These are phyloP conservation scores for Penicillium olsonii DNA, from an alignment of 2,329 filamentous ascomycete genomes.

Conservation along the genomic window DNA sequence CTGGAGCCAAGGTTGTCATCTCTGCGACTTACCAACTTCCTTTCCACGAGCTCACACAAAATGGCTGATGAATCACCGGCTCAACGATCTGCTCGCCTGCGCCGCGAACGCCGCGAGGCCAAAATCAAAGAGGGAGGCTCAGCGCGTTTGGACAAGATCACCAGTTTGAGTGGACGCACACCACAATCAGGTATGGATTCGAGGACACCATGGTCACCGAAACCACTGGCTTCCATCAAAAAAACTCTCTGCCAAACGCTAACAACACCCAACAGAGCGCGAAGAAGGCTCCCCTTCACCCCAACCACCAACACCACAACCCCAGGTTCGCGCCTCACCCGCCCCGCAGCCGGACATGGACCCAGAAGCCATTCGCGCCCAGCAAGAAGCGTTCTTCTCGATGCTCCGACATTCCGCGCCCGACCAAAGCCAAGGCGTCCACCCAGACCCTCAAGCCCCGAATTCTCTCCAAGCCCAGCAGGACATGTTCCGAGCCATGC, in stretches of 20 bases:
- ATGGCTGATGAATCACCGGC: slow-evolving; percentile 50
- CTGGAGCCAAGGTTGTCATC: too few species aligned
- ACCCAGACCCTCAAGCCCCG: slow-evolving; percentile 15
- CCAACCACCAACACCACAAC: slow-evolving; percentile 23
- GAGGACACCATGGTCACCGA: neutral
- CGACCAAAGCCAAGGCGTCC: slow-evolving; percentile 18
- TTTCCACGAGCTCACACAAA: neutral
- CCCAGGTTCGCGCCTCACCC: slow-evolving; percentile 21
- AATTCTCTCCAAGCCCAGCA: slow-evolving; percentile 36
- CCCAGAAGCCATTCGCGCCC: slow-evolving; percentile 38
- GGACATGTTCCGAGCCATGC: slow-evolving; percentile 44
- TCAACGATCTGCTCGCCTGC: slow-evolving; percentile 57
- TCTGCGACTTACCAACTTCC: neutral
- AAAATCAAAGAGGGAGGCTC: slow-evolving; percentile 62
- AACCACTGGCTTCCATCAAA: neutral
- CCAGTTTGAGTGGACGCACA: slow-evolving; percentile 57
- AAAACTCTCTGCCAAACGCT: slow-evolving; percentile 8
- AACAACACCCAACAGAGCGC: slow-evolving; percentile 22
- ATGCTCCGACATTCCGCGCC: slow-evolving; percentile 37
- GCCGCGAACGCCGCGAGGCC: slow-evolving; percentile 64
- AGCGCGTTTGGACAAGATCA: slow-evolving; percentile 63
- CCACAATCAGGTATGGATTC: slow-evolving; percentile 42
- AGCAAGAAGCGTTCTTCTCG: slow-evolving; percentile 46
- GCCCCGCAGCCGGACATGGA: slow-evolving; percentile 26
- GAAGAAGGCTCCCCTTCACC: slow-evolving; percentile 27